Evolutionary conservation across 2,329 filamentous ascomycete species (phyloP), one percentile per base, ranked within the genome.

Genomic region (Rasamsonia emersonii): DNA sequence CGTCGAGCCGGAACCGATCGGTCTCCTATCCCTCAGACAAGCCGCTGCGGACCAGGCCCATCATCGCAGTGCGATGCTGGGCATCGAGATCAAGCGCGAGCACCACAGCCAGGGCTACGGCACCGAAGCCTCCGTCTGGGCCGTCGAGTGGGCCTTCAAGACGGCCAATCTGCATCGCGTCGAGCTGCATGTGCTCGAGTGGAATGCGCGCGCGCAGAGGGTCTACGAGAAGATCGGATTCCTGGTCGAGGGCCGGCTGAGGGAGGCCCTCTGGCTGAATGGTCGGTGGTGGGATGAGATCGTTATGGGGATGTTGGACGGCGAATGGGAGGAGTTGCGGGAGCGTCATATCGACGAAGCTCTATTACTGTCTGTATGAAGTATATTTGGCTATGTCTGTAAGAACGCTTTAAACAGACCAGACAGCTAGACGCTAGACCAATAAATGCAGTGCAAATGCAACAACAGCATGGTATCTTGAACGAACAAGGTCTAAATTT

Each of bases 221-320:
- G 8, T 26, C n/a, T 33, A 33, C 28, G 24, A 33, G 18, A 14
- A n/a, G 13, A 9, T 33, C 8, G 31, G 31, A 4, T 33, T 33
- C 23, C 18, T 28, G 9, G 16, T 18, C 10, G 31, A 28, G 13
- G 30, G 30, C 10, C 5, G 23, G 15, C 14, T 5, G 8, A 26
- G 30, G 15, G 21, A 32, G 9, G n/a, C 11, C 0, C 15, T 25
- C 15, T 32, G 15, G 21, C 14, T 18, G 16, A 14, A 15, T 6
- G 31, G 31, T 4, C 21, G 24, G 24, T 33, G 31, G 31, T 28
- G 24, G 24, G 31, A 33, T 33, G 9, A 4, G 4, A 9, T 33
- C 4, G 11, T 21, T 11, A 27, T 28, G 24, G 18, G 18, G 2
- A n/a, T 33, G n/a, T 21, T 33, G 24, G 18, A 16, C 13, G 4